Conservation (phyloP, 2,329 filamentous ascomycete genomes). For the Aspergillus persii region DNA sequence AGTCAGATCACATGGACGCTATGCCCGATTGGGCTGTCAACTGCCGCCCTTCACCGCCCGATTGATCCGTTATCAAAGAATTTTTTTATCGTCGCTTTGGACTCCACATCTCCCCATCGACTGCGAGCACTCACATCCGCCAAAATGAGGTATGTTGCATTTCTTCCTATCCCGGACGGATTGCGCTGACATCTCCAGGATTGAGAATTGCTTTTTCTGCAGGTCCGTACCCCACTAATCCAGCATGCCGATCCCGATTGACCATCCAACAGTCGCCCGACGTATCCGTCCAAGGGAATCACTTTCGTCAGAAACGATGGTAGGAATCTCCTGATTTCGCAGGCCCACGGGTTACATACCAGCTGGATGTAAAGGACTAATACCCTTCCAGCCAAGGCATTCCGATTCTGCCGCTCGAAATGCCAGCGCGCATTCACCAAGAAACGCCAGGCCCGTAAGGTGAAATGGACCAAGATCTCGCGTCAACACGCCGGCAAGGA, state of each 20-base stretch:
- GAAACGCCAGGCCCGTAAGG: constrained; percentile 95
- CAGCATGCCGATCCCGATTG: background rate
- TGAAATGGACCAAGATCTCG: constrained; percentile 96
- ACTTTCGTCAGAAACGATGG: constrained; percentile 57
- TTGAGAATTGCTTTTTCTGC: constrained; percentile 70
- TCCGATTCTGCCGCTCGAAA: constrained; percentile 67
- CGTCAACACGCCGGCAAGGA: constrained; percentile 79
- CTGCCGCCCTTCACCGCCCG: background rate
- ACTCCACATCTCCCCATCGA: background rate
- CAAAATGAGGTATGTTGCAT: background rate
- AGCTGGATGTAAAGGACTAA: background rate
- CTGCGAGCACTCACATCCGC: background rate
- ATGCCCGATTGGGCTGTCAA: background rate
- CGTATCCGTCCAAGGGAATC: constrained; percentile 65
- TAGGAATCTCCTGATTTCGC: background rate
- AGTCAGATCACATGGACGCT: background rate
- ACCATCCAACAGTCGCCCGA: constrained; percentile 46
- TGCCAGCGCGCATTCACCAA: constrained; percentile 84
- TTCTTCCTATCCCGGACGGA: background rate
- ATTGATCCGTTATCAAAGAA: background rate
- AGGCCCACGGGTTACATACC: too few relatives aligned
- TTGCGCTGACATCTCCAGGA: constrained; percentile 21
- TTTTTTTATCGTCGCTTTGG: background rate
- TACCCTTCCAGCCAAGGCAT: constrained; percentile 29
- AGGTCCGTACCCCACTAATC: constrained; percentile 34